These are phyloP conservation scores for Globisporangium nunn DNA, from an alignment of 352 stramenopile genomes.

Conservation along the genomic window DNA sequence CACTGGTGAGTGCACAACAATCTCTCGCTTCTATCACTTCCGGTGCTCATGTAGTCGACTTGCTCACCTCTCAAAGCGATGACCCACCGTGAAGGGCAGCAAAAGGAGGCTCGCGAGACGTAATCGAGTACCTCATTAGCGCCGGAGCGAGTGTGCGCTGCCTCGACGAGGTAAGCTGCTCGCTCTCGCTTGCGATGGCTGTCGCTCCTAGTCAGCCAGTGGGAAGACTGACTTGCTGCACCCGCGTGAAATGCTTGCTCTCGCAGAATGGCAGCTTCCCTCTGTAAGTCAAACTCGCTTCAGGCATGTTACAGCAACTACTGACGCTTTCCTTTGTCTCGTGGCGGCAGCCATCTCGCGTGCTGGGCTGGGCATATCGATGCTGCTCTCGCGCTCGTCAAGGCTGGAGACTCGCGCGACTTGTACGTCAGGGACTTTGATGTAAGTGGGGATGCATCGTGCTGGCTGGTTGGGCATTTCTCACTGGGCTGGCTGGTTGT, in stretches of 20 bases:
- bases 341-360: slow-evolving; percentile 36
- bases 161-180: slow-evolving; percentile 36
- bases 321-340: not conserved
- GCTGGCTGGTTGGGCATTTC: not conserved
- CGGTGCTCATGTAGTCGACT: not conserved
- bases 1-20: slow-evolving; percentile 34
- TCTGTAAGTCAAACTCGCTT: slow-evolving; percentile 24
- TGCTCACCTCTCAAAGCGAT: not conserved
- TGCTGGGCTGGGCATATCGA: slow-evolving; percentile 67
- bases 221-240: not conserved
- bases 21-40: not conserved
- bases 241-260: not conserved
- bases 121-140: slow-evolving; percentile 50
- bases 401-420: slow-evolving; percentile 40
- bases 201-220: not conserved
- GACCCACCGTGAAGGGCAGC: slow-evolving; percentile 32
- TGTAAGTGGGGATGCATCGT: slow-evolving; percentile 11
- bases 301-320: not conserved
- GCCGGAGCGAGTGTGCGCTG: slow-evolving; percentile 38
- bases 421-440: slow-evolving; percentile 70
- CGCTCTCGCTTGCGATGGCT: too few relatives aligned
- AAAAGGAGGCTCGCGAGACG: slow-evolving; percentile 39
- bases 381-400: slow-evolving; percentile 38
- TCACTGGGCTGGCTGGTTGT: not conserved
- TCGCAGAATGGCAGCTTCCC: slow-evolving; percentile 56